These are phyloP conservation scores for Globisporangium spiculum DNA, from an alignment of 352 stramenopile species.

Conservation along the genomic window DNA sequence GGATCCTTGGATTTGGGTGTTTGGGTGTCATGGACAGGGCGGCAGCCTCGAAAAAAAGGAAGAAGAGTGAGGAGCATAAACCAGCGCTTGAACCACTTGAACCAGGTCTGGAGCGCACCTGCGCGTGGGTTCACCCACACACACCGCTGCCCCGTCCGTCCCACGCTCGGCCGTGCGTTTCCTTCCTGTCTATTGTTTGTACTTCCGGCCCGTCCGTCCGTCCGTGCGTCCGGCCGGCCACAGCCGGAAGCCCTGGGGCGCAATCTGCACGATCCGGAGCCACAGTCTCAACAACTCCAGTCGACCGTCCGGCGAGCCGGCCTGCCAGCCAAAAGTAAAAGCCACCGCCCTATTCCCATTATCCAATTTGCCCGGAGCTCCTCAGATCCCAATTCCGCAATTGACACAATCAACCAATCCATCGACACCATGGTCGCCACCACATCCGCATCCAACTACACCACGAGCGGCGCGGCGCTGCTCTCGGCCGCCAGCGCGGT, in stretches of 20 bases:
- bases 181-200: slow-evolving; percentile 11
- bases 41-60: not conserved
- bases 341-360: slow-evolving; percentile 4
- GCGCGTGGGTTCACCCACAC: slow-evolving; percentile 8
- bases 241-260: not conserved
- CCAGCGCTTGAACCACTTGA: not conserved
- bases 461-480: slow-evolving; percentile 1
- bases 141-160: not conserved
- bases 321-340: not conserved
- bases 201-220: not conserved
- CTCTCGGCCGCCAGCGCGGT: slow-evolving; percentile 8
- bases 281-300: not conserved
- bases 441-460: not conserved
- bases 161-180: not conserved
- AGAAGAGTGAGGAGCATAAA: not conserved
- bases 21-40: not conserved
- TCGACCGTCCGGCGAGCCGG: not conserved
- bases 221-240: not conserved
- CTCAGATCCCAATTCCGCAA: not conserved
- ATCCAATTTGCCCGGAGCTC: slow-evolving; percentile 9
- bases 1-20: not conserved
- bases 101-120: slow-evolving; percentile 6
- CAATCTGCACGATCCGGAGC: slow-evolving; percentile 5
- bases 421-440: not conserved
- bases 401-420: not conserved